Conservation (phyloP, 1,139 yeast genomes). For the Yamadazyma atmosphaerica region DNA sequence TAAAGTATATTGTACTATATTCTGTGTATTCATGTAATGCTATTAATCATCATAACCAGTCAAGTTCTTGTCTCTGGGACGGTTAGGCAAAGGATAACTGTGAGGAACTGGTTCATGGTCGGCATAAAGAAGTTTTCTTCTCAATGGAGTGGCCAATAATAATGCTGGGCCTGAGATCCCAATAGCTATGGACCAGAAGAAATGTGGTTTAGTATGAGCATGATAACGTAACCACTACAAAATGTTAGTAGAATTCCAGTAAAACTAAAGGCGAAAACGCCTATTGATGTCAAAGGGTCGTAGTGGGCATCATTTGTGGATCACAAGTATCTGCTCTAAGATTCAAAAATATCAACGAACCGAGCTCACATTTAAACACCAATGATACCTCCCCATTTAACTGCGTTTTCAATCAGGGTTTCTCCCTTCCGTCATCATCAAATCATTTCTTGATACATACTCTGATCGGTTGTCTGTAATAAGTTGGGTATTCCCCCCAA, state of each 20-base stretch:
- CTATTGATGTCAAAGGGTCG: too few relatives aligned
- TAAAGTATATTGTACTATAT: not conserved
- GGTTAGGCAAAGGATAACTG: conserved; percentile 66
- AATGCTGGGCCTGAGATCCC: conserved; percentile 71
- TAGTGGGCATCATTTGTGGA: not conserved
- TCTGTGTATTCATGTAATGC: conserved; percentile 1
- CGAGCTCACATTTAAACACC: too few relatives aligned
- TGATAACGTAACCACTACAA: conserved; percentile 73
- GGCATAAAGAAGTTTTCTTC: conserved; percentile 66
- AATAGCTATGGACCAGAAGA: conserved; percentile 66
- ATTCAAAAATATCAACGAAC: too few relatives aligned
- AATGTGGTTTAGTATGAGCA: conserved; percentile 78
- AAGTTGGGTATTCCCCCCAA: conserved; percentile 59
- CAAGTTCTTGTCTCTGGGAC: conserved; percentile 51
- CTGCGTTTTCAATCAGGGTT: too few relatives aligned
- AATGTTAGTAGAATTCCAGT: conserved; percentile 24
- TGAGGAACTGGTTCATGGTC: conserved; percentile 71
- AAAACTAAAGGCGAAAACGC: too few relatives aligned
- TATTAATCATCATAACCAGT: conserved; percentile 55
- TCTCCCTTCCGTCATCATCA: too few relatives aligned
- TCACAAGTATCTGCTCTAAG: too few relatives aligned
- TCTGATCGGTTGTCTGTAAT: conserved; percentile 62
- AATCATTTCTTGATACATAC: conserved; percentile 37
- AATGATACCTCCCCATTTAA: too few relatives aligned
- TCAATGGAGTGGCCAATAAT: conserved; percentile 62